Evolutionary conservation across 1,139 yeast genomes (phyloP).

Genomic region (Ogataea hybrid): DNA sequence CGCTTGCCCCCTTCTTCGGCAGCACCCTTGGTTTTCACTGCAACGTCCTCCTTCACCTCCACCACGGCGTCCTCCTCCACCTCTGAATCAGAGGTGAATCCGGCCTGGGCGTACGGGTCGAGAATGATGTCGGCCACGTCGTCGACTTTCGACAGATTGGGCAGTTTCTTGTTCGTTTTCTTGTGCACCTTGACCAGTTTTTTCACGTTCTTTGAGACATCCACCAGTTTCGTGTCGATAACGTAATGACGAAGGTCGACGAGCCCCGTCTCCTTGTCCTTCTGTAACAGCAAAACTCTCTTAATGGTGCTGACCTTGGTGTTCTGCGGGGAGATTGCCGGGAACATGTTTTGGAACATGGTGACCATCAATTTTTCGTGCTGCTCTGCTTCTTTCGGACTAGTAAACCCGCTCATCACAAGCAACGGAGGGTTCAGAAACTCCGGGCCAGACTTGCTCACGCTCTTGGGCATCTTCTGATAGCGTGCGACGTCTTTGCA

Average conservation of each 20-base stretch:
- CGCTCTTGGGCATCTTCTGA: slow-evolving; percentile 68
- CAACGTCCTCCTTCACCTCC: slow-evolving; percentile 51
- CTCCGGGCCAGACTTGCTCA: slow-evolving; percentile 61
- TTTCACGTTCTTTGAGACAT: slow-evolving; percentile 76
- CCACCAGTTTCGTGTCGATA: slow-evolving; percentile 84
- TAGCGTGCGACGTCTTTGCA: slow-evolving; percentile 76
- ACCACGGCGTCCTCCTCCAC: slow-evolving; percentile 91
- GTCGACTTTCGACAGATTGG: slow-evolving; percentile 62
- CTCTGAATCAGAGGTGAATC: slow-evolving; percentile 88
- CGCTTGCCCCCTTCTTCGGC: slow-evolving; percentile 34
- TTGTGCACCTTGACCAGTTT: slow-evolving; percentile 68
- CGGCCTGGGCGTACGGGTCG: slow-evolving; percentile 76
- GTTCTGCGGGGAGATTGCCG: slow-evolving; percentile 82
- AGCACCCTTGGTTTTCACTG: slow-evolving; percentile 6
- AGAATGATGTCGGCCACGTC: slow-evolving; percentile 84
- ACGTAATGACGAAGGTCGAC: slow-evolving; percentile 89
- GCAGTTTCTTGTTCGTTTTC: slow-evolving; percentile 62
- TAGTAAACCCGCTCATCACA: slow-evolving; percentile 84
- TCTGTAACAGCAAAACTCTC: slow-evolving; percentile 82
- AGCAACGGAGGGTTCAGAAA: slow-evolving; percentile 80
- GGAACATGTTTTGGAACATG: slow-evolving; percentile 93
- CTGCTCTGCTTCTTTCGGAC: slow-evolving; percentile 50
- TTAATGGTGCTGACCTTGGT: slow-evolving; percentile 74
- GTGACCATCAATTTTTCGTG: slow-evolving; percentile 85
- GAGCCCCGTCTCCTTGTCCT: slow-evolving; percentile 63